A percentile compares a stretch with the other conserved stretches of the same genome.
phyloP scores from a whole-genome alignment of 148 eudicot genomes.

The Agrostemma githago region DNA sequence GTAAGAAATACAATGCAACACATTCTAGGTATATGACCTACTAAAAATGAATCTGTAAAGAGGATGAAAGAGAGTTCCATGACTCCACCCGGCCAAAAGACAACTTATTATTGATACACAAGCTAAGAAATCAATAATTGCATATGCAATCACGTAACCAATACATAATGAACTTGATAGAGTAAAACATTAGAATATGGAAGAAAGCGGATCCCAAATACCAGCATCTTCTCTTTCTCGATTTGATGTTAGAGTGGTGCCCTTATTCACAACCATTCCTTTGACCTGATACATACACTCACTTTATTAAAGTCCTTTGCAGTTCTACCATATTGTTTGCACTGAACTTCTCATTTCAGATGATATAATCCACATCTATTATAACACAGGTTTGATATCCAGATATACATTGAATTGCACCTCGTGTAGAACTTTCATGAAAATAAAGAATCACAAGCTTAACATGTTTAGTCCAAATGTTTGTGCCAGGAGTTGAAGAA shows the following conservation, averaged over 20 bases:
- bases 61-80: not conserved
- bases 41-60: not conserved
- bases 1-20: constrained; percentile 1
- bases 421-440: not conserved
- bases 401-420: not conserved
- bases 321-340: not conserved
- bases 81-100: not conserved
- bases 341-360: not conserved
- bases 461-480: not conserved
- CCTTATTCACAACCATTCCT: constrained; percentile 95
- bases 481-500: not conserved
- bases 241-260: constrained; percentile 45
- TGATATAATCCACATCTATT: not conserved
- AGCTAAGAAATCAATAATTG: not conserved
- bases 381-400: not conserved
- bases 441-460: not conserved
- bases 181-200: not conserved
- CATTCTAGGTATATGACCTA: not conserved
- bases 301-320: not conserved
- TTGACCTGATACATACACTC: constrained; percentile 57
- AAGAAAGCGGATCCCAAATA: constrained; percentile 20
- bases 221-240: constrained; percentile 91
- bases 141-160: too few species aligned
- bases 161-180: not conserved
- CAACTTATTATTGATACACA: not conserved